Base-by-base conservation (phyloP, 2,329 filamentous ascomycete species). In the Pestalotiopsis sp. region DNA sequence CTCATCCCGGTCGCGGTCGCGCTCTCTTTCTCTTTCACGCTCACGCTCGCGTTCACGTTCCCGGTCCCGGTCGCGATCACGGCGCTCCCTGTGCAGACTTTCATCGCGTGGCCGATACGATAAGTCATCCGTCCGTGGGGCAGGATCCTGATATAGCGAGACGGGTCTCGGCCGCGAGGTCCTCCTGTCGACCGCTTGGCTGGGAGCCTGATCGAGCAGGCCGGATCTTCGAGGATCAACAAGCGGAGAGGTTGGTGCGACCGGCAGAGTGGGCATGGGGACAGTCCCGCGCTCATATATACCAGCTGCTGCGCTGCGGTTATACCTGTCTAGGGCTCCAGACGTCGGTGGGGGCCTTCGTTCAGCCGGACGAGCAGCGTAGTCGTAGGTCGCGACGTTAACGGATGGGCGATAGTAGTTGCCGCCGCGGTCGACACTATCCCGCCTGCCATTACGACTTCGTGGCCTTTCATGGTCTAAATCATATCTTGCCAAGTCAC, bases 261-360 rank as follows among this genome's bases (percentile, higher is more conserved):
- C 36, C 7, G 84, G 82, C 0, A 83, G 82, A 14, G 86, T 78
- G 17, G 86, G 82, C 75, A 85, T 80, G 65, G 85, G 83, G 58
- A 80, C 78, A 0, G 80, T 79, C 5, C 85, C 80, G 36, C 83
- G 77, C 27, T 87, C 85, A 70, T 88, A 88, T 6, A 80, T 75
- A 4, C 79, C 78, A 17, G 78, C 73, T 61, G 79, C 77, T 2
- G 79, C 75, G 3, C 75, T 76, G 68, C 86, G 82, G 72, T 87
- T 87, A 71, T 93, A 87, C 79, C 89, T 92, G 73, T 93, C 92
- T 71, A 94, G 89, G 0, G 90, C 92, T 73, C 91, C 85, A 3
- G 89, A 92, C 4, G 90, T 88, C 4, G 91, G 91, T 11, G 92
- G 92, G 2, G 91, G 92, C 0, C 86, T 73, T 49, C 79, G 77